Evolutionary conservation across 768 basidiomycete genomes (phyloP), one percentile per base, ranked within the genome.

Genomic region (Pleurotus djamor): DNA sequence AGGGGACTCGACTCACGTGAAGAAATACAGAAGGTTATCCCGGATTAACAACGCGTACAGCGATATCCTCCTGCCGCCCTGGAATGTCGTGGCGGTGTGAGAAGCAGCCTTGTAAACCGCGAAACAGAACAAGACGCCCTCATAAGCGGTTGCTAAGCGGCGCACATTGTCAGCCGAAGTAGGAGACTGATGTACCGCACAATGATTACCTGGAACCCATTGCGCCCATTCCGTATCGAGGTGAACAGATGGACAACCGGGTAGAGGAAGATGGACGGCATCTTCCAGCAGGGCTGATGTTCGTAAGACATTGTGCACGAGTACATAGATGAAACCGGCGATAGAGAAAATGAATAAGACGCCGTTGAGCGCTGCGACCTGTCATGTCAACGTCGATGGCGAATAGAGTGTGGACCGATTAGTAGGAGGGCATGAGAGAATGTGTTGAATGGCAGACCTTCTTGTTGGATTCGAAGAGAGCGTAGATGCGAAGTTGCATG

Each of bases 401-500:
- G 45, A 17, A 7, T 12, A 16, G 45, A 6, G 13, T 34, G 34
- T n/a, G 21, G 21, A 28, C 21, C 21, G 21, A 28, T 28, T 28
- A 28, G 21, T n/a, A 14, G 35, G 4, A 13, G 52, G 34, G 49
- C 8, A 28, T 35, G 28, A 36, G 21, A 41, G 14, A 38, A 17
- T 7, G 13, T 48, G 13, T 32, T 17, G 14, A 14, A 41, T 69
- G 4, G n/a, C 33, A 59, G 16, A 78, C 79, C 60, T 67, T 72
- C 60, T 71, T 74, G 1, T 76, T 79, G 44, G 74, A 74, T 28
- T 67, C 64, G 58, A 68, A 82, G 10, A 82, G 59, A 0, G 77
- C 77, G 60, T 80, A 80, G 28, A 81, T 69, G 7, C 79, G 70
- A 17, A 81, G 61, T 64, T 79, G 79, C 76, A 82, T 78, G 58